Evolutionary conservation across 192 early-diverging fungal genomes (phyloP), one percentile per base, ranked within the genome.

Genomic region (Dissophora ornata): DNA sequence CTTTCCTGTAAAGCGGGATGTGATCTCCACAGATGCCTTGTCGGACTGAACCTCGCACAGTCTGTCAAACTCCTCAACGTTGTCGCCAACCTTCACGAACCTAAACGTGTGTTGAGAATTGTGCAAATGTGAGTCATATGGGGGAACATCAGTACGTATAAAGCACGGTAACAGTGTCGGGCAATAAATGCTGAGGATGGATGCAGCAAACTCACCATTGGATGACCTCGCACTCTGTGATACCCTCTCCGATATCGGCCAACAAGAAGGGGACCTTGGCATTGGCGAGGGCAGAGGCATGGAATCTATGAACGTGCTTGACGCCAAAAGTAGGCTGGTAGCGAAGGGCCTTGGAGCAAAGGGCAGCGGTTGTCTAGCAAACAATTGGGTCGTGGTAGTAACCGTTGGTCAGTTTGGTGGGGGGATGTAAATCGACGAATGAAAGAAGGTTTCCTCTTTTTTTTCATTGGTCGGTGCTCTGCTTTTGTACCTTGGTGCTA

Each of bases 21-120:
- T 95, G 80, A 99, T 98, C 81, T 99, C 96, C 10, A 97, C 97
- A n/a, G 97, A 92, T 11, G 97, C 97, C 85, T 99, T 99, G 82
- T 99, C 97, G 13, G 94, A 96, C 57, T 97, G 96, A 26, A 99
- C 96, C 67, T 99, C 97, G 70, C 95, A 97, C 40, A 99, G 91
- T 78, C 92, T 93, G 64, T 95, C 89, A 80, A 99, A 99, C 87
- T 98, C 94, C 21, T 87, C 83, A 21, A 99, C 90, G 48, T 80
- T 83, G 73, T 94, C 90, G 61, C 97, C 97, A 6, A 89, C 87
- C 84, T 99, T 92, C 34, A 99, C 94, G 78, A 96, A 97, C 92
- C 92, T 94, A 51, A 25, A 36, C 9, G 6, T 21, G 50, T 56
- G 29, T 3, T 7, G 26, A 18, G 16, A 36, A 50, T 36, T 38